phyloP scores from a whole-genome alignment of 805 yeast species.

The Scheffersomyces coipomensis region DNA sequence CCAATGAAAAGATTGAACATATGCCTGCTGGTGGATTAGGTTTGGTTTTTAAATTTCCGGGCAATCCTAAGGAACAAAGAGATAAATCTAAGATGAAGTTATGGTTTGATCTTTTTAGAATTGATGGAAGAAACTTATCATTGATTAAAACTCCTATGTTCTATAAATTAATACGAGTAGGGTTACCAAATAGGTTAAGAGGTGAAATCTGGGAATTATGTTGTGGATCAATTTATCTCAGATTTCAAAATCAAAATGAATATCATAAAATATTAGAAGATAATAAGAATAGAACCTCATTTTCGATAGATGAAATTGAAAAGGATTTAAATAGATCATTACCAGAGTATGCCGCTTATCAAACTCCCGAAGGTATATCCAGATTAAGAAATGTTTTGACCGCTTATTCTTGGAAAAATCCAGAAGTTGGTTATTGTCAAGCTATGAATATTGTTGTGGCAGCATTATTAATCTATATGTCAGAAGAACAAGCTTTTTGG shows the following conservation, averaged over 20 bases:
- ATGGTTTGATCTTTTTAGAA: constrained; percentile 89
- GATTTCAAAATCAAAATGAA: constrained; percentile 60
- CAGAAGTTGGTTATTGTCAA: constrained; percentile 97
- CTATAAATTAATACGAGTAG: constrained; percentile 81
- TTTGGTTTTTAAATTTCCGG: constrained; percentile 80
- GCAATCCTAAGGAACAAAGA: constrained; percentile 71
- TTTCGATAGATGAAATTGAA: constrained; percentile 94
- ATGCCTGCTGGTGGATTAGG: constrained; percentile 89
- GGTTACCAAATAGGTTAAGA: constrained; percentile 88
- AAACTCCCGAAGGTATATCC: constrained; percentile 77
- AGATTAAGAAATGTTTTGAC: constrained; percentile 84
- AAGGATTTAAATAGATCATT: constrained; percentile 91
- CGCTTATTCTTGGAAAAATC: constrained; percentile 95
- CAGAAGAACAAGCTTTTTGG: constrained; percentile 98
- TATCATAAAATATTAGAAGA: constrained; percentile 60
- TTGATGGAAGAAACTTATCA: constrained; percentile 82
- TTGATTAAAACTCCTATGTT: constrained; percentile 72
- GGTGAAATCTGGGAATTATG: constrained; percentile 97
- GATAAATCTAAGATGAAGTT: constrained; percentile 85
- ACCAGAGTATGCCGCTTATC: constrained; percentile 96
- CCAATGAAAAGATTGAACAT: constrained; percentile 39
- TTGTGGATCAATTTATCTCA: constrained; percentile 77
- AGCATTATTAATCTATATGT: constrained; percentile 75
- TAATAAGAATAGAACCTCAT: constrained; percentile 62
- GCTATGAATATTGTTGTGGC: constrained; percentile 96